Evolutionary conservation across 2,329 filamentous ascomycete genomes (phyloP).

Genomic region (Colletotrichum sp.): DNA sequence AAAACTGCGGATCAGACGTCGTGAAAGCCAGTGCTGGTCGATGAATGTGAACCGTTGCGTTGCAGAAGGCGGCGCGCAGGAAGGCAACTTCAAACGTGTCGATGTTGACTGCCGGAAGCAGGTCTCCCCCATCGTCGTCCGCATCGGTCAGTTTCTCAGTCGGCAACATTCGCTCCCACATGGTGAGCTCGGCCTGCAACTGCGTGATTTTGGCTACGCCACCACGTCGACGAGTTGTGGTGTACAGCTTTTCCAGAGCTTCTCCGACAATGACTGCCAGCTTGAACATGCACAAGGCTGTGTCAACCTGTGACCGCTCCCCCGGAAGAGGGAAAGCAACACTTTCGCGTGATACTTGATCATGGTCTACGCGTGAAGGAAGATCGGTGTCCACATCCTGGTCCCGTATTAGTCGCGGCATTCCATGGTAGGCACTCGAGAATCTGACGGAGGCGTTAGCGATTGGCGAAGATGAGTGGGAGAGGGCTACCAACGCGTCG

Average conservation of each 20-base stretch:
- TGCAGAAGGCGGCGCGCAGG: slow-evolving; percentile 20
- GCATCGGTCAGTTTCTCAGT: neutral
- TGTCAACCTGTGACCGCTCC: slow-evolving; percentile 27
- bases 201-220: slow-evolving; percentile 26
- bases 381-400: slow-evolving; percentile 30
- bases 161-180: slow-evolving; percentile 24
- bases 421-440: slow-evolving; percentile 28
- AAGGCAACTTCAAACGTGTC: slow-evolving; percentile 7
- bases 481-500: slow-evolving; percentile 21
- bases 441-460: slow-evolving; percentile 17
- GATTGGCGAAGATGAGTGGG: neutral
- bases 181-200: slow-evolving; percentile 26
- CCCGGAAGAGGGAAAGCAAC: slow-evolving; percentile 28
- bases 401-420: slow-evolving; percentile 29
- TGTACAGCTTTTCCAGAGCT: slow-evolving; percentile 27
- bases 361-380: slow-evolving; percentile 27
- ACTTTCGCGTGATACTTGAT: slow-evolving; percentile 25
- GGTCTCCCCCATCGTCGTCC: slow-evolving; percentile 3
- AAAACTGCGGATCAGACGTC: slow-evolving; percentile 23
- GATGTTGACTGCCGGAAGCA: neutral
- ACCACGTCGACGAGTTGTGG: slow-evolving; percentile 27
- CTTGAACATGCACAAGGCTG: slow-evolving; percentile 27
- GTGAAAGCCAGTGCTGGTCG: slow-evolving; percentile 28
- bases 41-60: slow-evolving; percentile 28
- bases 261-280: slow-evolving; percentile 27